Conservation (phyloP, 1,139 yeast species). For the Martiniozyma asiatica region DNA sequence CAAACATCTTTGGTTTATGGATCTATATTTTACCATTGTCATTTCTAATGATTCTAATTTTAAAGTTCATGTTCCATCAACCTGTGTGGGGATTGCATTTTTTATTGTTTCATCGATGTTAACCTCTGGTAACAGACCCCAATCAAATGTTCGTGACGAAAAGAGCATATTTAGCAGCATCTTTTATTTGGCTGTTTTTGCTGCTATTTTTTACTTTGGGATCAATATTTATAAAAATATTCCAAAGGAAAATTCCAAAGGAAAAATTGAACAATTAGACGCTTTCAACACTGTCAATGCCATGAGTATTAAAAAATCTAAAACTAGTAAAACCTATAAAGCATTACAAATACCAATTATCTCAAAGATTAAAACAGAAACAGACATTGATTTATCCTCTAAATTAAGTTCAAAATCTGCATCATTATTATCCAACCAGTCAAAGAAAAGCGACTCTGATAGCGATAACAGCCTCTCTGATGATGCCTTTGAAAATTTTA, state of each 20-base stretch:
- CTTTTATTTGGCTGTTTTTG: background rate
- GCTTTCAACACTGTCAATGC: conserved; percentile 5
- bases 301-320: background rate
- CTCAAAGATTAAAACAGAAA: background rate
- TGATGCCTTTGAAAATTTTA: background rate
- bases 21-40: conserved; percentile 16
- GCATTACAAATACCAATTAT: background rate
- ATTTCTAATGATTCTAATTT: conserved; percentile 12
- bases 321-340: background rate
- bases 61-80: conserved; percentile 19
- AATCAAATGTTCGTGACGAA: background rate
- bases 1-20: conserved; percentile 16
- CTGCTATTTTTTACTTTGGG: too few relatives aligned
- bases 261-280: too few relatives aligned
- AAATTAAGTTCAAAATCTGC: too few relatives aligned
- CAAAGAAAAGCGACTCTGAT: background rate
- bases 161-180: too few relatives aligned
- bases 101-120: conserved; percentile 3
- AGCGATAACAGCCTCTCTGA: background rate
- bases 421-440: background rate
- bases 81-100: conserved; percentile 5
- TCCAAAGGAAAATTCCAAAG: too few relatives aligned
- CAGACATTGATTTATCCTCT: too few relatives aligned
- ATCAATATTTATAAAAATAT: too few relatives aligned
- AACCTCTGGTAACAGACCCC: too few relatives aligned